Evolutionary conservation across 352 stramenopile genomes (phyloP).

Genomic region (Globisporangium nodosum): DNA sequence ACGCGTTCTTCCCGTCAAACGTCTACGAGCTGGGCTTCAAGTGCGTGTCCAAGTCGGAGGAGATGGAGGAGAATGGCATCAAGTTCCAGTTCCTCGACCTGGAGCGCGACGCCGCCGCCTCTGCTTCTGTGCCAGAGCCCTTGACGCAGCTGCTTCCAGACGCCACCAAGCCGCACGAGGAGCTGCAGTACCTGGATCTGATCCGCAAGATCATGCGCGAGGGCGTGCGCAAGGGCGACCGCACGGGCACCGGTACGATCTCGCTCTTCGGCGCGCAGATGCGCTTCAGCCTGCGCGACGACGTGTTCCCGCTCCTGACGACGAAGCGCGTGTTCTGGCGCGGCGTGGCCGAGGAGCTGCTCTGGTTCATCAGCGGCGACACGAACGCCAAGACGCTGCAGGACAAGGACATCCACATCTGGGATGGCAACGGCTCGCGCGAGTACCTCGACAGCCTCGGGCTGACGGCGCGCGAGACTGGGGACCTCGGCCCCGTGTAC

Average conservation of each 20-base stretch:
- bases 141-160: conserved; percentile 4
- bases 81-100: conserved; percentile 77
- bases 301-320: conserved; percentile 96
- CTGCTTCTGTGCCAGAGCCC: conserved; percentile 3
- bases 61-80: conserved; percentile 74
- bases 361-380: conserved; percentile 99
- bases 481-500: conserved; percentile 96
- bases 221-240: conserved; percentile 92
- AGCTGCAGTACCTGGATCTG: conserved; percentile 87
- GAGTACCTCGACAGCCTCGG: conserved; percentile 93
- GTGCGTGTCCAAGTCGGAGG: conserved; percentile 33
- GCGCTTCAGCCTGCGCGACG: conserved; percentile 93
- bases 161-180: conserved; percentile 31
- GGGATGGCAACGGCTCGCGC: conserved; percentile 98
- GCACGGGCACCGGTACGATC: conserved; percentile 97
- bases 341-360: conserved; percentile 97
- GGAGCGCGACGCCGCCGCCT: conserved; percentile 19
- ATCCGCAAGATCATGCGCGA: conserved; percentile 96
- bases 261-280: conserved; percentile 99
- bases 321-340: conserved; percentile 99
- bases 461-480: conserved; percentile 92
- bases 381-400: conserved; percentile 95
- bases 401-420: conserved; percentile 99
- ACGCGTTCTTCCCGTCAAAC: conserved; percentile 90
- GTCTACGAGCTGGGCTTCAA: conserved; percentile 50